Percentiles rank a stretch among this genome's conserved stretches.
phyloP scores from a whole-genome alignment of 495 filamentous ascomycete genomes.

The Wilcoxina mikolae region DNA sequence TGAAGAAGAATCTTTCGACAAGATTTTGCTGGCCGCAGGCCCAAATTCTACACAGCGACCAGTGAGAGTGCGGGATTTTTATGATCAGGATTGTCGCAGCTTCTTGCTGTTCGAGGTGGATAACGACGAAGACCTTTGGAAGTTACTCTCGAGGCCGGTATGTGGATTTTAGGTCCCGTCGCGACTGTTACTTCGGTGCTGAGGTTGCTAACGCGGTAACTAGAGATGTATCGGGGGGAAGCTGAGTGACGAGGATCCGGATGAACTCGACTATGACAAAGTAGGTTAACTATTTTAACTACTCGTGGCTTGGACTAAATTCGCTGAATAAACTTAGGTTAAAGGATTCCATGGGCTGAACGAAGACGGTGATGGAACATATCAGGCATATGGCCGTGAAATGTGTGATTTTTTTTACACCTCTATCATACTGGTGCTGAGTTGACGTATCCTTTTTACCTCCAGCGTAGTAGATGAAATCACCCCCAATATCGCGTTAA shows the following conservation, averaged over 20 bases:
- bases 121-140: constrained; percentile 8
- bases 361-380: constrained; percentile 5
- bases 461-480: not conserved
- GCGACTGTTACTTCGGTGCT: no score
- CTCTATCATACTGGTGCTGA: not conserved
- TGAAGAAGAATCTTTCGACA: not conserved
- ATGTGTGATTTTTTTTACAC: not conserved
- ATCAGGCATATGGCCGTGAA: constrained; percentile 10
- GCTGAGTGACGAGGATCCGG: no score
- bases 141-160: constrained; percentile 7
- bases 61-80: constrained; percentile 9
- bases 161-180: no score
- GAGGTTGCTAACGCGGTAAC: no score
- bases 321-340: not conserved
- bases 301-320: no score
- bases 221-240: no score
- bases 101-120: constrained; percentile 3
- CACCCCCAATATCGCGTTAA: not conserved
- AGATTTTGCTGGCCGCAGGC: not conserved
- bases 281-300: no score
- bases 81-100: constrained; percentile 6
- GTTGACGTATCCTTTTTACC: not conserved
- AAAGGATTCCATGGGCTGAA: not conserved
- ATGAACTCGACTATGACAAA: no score
- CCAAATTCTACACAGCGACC: not conserved